Evolutionary conservation across 768 basidiomycete genomes (phyloP), one percentile per base, ranked within the genome.

Genomic region (Phaffia australis): DNA sequence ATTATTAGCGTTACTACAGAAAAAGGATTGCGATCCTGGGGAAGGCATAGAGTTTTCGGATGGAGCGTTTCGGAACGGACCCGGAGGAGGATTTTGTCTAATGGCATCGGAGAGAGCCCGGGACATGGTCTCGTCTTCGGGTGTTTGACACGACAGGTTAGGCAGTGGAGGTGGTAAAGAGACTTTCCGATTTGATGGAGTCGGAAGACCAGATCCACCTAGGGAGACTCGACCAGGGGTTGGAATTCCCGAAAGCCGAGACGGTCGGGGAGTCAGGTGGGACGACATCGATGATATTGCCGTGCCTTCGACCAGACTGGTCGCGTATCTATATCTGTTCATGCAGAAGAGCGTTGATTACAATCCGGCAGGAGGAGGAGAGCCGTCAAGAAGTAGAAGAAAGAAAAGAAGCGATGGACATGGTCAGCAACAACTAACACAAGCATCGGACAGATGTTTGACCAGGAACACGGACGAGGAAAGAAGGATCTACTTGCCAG

Each of bases 181-280:
- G 4, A 55, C 54, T 49, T 63, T 63, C n/a, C 62, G 62, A 8
- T 55, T 51, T 16, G 62, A 63, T 8, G 65, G 65, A 11, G 65
- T 66, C 0, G 65, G 65, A 9, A 66, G 60, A 1, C 60, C 60
- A 3, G 65, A 65, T n/a, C n/a, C n/a, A 15, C 32, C 19, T 0
- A 47, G 35, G n/a, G 56, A 48, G 5, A 27, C 47, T 14, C 59
- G 65, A 3, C 51, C 49, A 14, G 65, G 65, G 35, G 59, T 60
- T 1, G 65, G 65, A 16, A 66, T 32, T 1, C 65, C 65, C 11
- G 65, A 66, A 27, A 66, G 46, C 1, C 65, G 65, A 3, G 65
- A 56, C 1, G 59, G 42, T 7, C 52, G 35, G n/a, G 65, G 65
- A 1, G 65, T 66, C 2, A 52, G 46, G 52, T 50, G 27, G 0